Evolutionary conservation across 768 basidiomycete species (phyloP).

Genomic region (Mycena pura): DNA sequence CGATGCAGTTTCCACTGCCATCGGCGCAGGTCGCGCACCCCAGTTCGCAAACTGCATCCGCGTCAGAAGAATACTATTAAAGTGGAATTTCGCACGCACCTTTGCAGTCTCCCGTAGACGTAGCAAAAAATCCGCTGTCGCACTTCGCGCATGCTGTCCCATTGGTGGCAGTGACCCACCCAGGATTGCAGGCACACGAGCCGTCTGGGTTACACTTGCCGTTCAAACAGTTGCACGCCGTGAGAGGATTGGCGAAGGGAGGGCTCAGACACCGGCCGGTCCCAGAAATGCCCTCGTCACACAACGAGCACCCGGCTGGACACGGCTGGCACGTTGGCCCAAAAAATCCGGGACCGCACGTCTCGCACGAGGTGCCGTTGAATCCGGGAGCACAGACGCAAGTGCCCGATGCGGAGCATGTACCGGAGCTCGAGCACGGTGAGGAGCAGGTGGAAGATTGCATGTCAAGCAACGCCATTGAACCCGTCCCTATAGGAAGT

Average conservation of each 20-base stretch:
- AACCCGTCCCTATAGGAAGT: conserved; percentile 58
- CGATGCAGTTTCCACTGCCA: conserved; percentile 70
- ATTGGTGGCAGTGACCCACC: conserved; percentile 74
- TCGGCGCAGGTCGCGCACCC: conserved; percentile 77
- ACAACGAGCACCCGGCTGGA: conserved; percentile 68
- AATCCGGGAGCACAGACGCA: conserved; percentile 81
- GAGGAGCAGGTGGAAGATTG: conserved; percentile 80
- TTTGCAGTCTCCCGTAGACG: conserved; percentile 74
- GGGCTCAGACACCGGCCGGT: conserved; percentile 72
- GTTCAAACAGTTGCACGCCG: conserved; percentile 83
- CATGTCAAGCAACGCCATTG: conserved; percentile 70
- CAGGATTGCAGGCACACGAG: conserved; percentile 77
- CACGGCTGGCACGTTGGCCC: conserved; percentile 76
- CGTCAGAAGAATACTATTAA: conserved; percentile 9
- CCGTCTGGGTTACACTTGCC: conserved; percentile 74
- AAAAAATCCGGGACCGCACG: conserved; percentile 77
- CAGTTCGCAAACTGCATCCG: conserved; percentile 64
- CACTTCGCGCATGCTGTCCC: conserved; percentile 83
- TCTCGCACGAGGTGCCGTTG: conserved; percentile 79
- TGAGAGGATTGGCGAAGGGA: conserved; percentile 56
- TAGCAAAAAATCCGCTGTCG: conserved; percentile 75
- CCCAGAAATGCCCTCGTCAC: conserved; percentile 83
- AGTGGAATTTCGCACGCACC: conserved; percentile 44
- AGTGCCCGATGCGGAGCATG: conserved; percentile 73
- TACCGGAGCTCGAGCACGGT: conserved; percentile 73